Base-by-base conservation (phyloP, 2,329 filamentous ascomycete species). In the Myriosclerotinia curreyana region DNA sequence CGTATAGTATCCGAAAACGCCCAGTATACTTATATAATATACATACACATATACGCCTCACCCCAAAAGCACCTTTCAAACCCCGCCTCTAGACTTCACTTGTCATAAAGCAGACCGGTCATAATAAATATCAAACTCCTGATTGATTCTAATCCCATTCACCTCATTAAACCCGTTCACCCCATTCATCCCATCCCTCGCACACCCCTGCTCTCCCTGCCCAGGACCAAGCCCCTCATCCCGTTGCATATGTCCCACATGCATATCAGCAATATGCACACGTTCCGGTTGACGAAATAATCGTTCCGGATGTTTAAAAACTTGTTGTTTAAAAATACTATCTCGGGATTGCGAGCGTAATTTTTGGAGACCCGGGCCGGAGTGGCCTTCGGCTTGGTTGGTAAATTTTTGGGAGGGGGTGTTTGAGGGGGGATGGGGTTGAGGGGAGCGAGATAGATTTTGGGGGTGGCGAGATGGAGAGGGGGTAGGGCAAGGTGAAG, bases 121-220 rank as follows among this genome's bases (percentile, higher is more conserved):
- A 31, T 56, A 62, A 58, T 62, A 58, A 25, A 62, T 34, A 48
- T 62, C 60, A 50, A 56, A 50, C 4, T 62, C 60, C 40, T 58
- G 60, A 17, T 56, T 56, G 1, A 62, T 31, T 28, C 34, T 12
- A 38, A 62, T 58, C 17, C 52, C 60, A 48, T 62, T 38, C 42
- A 44, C n/a, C 25, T 44, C 53, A n/a, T n/a, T n/a, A n/a, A n/a
- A n/a, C 17, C 52, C 60, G 38, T 62, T 38, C 1, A 31, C 28
- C 6, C 2, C 4, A 31, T 31, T 31, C 1, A 2, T 6, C 28
- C 28, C 28, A 31, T 4, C 6, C 28, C 28, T 31, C 28, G 28
- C 28, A 31, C 6, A 31, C 28, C 28, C 28, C 28, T 25, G 17
- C 17, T 4, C 40, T 5, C 28, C 50, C 28, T 36, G 20, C 15